Evolutionary conservation across 495 filamentous ascomycete species (phyloP), one percentile per base, ranked within the genome.

Genomic region (Aspergillus steynii): DNA sequence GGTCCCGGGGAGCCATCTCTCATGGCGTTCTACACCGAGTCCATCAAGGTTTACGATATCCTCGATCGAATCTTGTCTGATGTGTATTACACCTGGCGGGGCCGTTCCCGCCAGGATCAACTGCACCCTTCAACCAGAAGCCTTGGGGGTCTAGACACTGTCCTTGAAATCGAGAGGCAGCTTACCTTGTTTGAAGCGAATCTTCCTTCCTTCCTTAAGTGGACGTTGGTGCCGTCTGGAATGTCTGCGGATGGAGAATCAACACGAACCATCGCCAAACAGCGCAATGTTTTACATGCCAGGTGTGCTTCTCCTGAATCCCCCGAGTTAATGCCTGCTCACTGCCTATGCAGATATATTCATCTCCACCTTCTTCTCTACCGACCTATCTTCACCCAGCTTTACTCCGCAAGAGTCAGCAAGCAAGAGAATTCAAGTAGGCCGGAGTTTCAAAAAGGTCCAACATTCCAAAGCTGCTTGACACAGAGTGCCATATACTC

Each of bases 291-390:
- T 7, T 65, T 81, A 5, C 71, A 71, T 46, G 73, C 71, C 50
- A 74, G 77, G 79, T 77, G 65, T 25, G 53, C 37, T 28, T 47
- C 10, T 27, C 26, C 25, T 9, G 7, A 6, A 20, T 20, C 20
- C 20, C 20, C 20, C 20, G 20, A 20, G 20, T 20, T 20, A 20
- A 20, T 20, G 20, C 20, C 20, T 20, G 20, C 20, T 20, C 20
- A 20, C 27, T 66, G 20, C 61, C 7, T 25, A n/a, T 42, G 0
- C 15, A 80, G 80, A 67, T 81, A 75, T 53, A 70, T 80, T 1
- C 73, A 81, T 59, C 67, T 82, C 14, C 72, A 71, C 10, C 62
- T 82, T 14, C 74, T 80, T 27, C 71, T 82, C 28, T 78, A 81
- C 60, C 77, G 80, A 4, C 78, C 79, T 1, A 79, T 79, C 52